These are phyloP conservation scores for Kwoniella pini DNA, from an alignment of 768 basidiomycete genomes.

Conservation along the genomic window DNA sequence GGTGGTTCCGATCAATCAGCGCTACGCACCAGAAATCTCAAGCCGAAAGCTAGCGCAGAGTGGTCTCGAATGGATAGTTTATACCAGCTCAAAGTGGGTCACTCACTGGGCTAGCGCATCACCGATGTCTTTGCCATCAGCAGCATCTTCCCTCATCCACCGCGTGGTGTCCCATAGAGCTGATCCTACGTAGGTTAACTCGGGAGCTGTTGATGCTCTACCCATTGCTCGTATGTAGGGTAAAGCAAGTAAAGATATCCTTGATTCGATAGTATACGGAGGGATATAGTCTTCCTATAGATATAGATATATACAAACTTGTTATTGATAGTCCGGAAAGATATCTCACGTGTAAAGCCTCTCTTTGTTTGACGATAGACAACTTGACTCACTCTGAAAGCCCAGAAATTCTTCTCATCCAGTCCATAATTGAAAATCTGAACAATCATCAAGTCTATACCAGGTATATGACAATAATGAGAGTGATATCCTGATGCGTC, in stretches of 20 bases:
- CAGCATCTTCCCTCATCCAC: conserved; percentile 29
- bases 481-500: conserved; percentile 7
- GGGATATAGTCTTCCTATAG: conserved; percentile 9
- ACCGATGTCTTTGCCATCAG: conserved; percentile 10
- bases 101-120: conserved; percentile 21
- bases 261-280: conserved; percentile 24
- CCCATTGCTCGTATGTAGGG: conserved; percentile 11
- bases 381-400: conserved; percentile 11
- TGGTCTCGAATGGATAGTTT: too few relatives aligned
- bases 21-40: too few relatives aligned
- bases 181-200: conserved; percentile 23
- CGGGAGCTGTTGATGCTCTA: conserved; percentile 14
- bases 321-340: too few relatives aligned
- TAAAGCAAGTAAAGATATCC: conserved; percentile 19
- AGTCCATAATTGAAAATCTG: conserved; percentile 42
- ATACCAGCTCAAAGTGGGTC: too few relatives aligned
- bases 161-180: conserved; percentile 35
- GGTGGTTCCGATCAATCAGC: background rate
- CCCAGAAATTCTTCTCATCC: conserved; percentile 33
- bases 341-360: background rate
- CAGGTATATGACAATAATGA: conserved; percentile 32
- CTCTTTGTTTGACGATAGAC: background rate
- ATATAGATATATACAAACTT: too few relatives aligned
- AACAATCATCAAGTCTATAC: conserved; percentile 37
- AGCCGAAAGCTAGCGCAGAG: too few relatives aligned